Base-by-base conservation (phyloP, 371 early-diverging fungal species). In the Blakeslea trispora region DNA sequence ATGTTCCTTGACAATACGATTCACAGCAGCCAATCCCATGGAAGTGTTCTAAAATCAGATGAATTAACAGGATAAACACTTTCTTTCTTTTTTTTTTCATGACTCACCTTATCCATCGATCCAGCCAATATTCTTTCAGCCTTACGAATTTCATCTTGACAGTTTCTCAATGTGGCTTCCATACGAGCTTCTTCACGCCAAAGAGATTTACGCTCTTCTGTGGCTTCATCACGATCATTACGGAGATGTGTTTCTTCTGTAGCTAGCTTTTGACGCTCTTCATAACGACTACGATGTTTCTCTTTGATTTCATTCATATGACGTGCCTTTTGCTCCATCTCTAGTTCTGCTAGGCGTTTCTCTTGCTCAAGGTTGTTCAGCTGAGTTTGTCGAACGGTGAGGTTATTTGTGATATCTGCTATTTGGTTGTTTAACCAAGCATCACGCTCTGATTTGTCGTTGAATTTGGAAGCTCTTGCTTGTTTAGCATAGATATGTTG, bases 131-230 rank as follows among this genome's bases (percentile, higher is more conserved):
- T 68, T 37, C 92, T 73, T 57, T 96, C 95, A 14, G 85, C 82
- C 45, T 86, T 90, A 21, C 85, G 81, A 7, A 87, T 74, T 60
- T 95, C 94, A 18, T 91, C 91, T 15, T 81, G 77, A 40, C 83
- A 74, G 23, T 85, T 86, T 40, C 85, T 83, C 22, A 89, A 49
- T 18, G 83, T 70, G 13, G 89, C 81, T 47, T 88, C 90, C 51
- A 90, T 46, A 55, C 86, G 79, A 13, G 91, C 91, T 61, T 98
- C 96, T 58, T 92, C 90, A 49, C 92, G 85, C 99, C 99, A 99
- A 9, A 94, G 49, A 21, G 73, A 77, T 82, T 94, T 93, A 77
- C 91, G 71, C 45, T 77, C 63, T 58, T 93, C 90, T 0, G 91
- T 89, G 37, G 87, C 65, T 45, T 80, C 71, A 59, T 88, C 89